Evolutionary conservation across 257 asterid species (phyloP).

Genomic region (Plectranthus barbatus): DNA sequence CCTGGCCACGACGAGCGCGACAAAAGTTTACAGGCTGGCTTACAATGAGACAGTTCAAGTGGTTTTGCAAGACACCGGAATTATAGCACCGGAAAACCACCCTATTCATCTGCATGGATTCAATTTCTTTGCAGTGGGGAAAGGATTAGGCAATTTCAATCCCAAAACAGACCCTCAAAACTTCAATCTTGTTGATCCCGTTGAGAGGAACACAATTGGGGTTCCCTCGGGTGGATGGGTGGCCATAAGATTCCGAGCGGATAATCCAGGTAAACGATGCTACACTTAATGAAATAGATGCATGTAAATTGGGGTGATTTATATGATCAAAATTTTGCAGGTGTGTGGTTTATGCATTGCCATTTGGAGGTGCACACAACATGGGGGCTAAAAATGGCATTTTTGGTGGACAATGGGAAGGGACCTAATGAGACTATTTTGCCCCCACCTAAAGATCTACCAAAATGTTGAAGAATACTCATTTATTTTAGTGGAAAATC

Average conservation of each 20-base stretch:
- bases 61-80: slow-evolving; percentile 80
- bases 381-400: slow-evolving; percentile 86
- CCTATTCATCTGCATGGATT: slow-evolving; percentile 90
- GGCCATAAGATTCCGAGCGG: slow-evolving; percentile 78
- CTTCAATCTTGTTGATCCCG: slow-evolving; percentile 81
- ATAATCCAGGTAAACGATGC: slow-evolving; percentile 62
- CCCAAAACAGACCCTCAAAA: slow-evolving; percentile 48
- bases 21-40: slow-evolving; percentile 50
- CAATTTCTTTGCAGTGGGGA: slow-evolving; percentile 76
- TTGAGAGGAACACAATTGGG: slow-evolving; percentile 84
- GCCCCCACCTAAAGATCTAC: slow-evolving; percentile 85
- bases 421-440: slow-evolving; percentile 50
- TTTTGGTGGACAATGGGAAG: slow-evolving; percentile 82
- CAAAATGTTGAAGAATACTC: slow-evolving; percentile 40
- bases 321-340: slow-evolving; percentile 13
- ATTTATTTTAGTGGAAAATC: not conserved
- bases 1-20: slow-evolving; percentile 47
- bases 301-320: not conserved
- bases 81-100: slow-evolving; percentile 73
- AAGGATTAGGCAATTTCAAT: slow-evolving; percentile 65
- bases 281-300: not conserved
- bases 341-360: slow-evolving; percentile 92
- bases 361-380: slow-evolving; percentile 90
- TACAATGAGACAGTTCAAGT: slow-evolving; percentile 67
- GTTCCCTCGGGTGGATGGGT: slow-evolving; percentile 98